A percentile compares a stretch with the other conserved stretches of the same genome.
These are phyloP conservation scores for Dioscorea dumetorum DNA, from an alignment of 106 monocot species.

Conservation along the genomic window DNA sequence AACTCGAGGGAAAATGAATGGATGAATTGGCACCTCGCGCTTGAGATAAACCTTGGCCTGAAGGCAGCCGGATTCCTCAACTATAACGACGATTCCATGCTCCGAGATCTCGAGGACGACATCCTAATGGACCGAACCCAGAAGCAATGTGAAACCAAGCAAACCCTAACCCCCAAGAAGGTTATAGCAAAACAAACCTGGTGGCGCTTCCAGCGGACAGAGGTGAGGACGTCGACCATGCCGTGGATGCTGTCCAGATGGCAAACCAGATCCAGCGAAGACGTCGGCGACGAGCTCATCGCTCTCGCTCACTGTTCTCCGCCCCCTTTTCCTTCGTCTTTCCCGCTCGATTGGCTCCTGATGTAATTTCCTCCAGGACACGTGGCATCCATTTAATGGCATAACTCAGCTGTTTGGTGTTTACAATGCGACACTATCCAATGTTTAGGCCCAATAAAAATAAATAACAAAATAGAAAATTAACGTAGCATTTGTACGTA, in stretches of 20 bases:
- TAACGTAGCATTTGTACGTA: no score
- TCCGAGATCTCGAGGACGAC: constrained; percentile 86
- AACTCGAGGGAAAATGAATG: no score
- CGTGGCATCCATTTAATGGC: no score
- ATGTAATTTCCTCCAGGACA: no score
- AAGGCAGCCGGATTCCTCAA: constrained; percentile 87
- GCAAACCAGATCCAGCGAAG: constrained; percentile 59
- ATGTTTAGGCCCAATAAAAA: no score
- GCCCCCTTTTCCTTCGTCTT: background rate
- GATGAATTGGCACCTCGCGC: constrained; percentile 52
- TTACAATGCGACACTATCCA: no score
- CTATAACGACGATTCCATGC: constrained; percentile 89
- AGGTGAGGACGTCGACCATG: constrained; percentile 95
- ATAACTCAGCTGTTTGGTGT: no score
- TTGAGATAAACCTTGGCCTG: constrained; percentile 99
- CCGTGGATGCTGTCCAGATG: constrained; percentile 83
- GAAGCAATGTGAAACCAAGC: background rate
- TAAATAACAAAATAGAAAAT: no score
- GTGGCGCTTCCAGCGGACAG: constrained; percentile 91
- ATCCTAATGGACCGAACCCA: constrained; percentile 32
- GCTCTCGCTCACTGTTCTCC: background rate
- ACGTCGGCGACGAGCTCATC: constrained; percentile 46
- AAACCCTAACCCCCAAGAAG: background rate
- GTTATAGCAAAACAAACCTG: constrained; percentile 36
- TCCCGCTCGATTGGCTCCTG: background rate